These are phyloP conservation scores for Pezicula neosporulosa DNA, from an alignment of 2,329 filamentous ascomycete species.

Conservation along the genomic window DNA sequence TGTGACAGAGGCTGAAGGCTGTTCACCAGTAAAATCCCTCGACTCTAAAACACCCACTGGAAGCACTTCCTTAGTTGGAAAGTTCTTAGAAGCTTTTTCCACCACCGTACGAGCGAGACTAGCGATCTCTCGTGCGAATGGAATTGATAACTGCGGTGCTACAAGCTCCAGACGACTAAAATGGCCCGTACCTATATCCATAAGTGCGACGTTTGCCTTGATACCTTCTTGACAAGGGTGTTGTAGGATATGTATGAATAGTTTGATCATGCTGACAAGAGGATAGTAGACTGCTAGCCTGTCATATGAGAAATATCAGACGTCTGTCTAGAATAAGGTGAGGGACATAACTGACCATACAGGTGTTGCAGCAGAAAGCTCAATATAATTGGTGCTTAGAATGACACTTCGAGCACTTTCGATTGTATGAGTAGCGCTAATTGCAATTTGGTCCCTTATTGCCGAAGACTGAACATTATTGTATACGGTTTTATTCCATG, in stretches of 20 bases:
- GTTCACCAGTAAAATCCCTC: background rate
- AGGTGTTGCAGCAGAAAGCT: background rate
- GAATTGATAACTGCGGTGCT: background rate
- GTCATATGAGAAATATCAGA: background rate
- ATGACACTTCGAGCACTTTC: background rate
- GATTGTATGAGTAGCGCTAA: background rate
- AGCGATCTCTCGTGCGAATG: background rate
- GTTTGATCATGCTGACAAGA: background rate
- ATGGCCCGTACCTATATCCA: background rate
- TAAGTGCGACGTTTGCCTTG: background rate
- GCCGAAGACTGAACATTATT: background rate
- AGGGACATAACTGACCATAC: background rate
- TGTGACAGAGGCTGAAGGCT: background rate
- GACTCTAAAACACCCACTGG: background rate
- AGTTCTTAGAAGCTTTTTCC: background rate
- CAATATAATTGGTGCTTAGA: background rate
- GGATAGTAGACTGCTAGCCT: constrained; percentile 1
- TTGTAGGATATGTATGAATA: background rate
- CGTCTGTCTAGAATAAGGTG: background rate
- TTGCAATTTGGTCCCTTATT: background rate
- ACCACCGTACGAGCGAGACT: background rate
- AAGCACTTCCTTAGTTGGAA: background rate
- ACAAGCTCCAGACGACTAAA: background rate
- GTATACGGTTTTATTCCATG: constrained; percentile 4
- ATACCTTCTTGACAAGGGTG: background rate